Percentiles rank a stretch among this genome's conserved stretches.
These are phyloP conservation scores for Pelargonium australe DNA, from an alignment of 441 rosid genomes.

Conservation along the genomic window DNA sequence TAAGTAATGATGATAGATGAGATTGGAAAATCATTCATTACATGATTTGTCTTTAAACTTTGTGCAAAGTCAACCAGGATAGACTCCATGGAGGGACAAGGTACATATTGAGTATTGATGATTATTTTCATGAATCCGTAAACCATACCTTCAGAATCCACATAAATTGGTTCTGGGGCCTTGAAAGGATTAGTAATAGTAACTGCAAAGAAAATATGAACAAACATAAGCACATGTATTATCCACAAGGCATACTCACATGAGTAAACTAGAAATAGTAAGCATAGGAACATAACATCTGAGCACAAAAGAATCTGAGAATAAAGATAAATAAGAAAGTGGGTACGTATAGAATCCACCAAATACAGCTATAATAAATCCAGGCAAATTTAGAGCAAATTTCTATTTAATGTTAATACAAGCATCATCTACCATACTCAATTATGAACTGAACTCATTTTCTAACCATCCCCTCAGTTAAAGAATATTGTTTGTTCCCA, in stretches of 20 bases:
- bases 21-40: not conserved
- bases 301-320: not conserved
- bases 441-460: too few relatives aligned
- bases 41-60: not conserved
- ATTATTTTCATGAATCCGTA: not conserved
- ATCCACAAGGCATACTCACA: not conserved
- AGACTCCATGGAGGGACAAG: not conserved
- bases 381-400: too few relatives aligned
- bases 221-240: not conserved
- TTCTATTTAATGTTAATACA: too few relatives aligned
- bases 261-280: not conserved
- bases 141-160: not conserved
- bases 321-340: not conserved
- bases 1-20: not conserved
- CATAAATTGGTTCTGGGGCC: not conserved
- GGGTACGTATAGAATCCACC: too few relatives aligned
- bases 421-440: too few relatives aligned
- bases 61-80: not conserved
- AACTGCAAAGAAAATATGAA: not conserved
- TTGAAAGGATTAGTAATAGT: not conserved
- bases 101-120: not conserved
- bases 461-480: too few relatives aligned
- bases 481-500: too few relatives aligned
- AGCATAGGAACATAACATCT: not conserved
- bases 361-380: too few relatives aligned